Conservation (phyloP, 257 asterid genomes). For the Plantago ovata region DNA sequence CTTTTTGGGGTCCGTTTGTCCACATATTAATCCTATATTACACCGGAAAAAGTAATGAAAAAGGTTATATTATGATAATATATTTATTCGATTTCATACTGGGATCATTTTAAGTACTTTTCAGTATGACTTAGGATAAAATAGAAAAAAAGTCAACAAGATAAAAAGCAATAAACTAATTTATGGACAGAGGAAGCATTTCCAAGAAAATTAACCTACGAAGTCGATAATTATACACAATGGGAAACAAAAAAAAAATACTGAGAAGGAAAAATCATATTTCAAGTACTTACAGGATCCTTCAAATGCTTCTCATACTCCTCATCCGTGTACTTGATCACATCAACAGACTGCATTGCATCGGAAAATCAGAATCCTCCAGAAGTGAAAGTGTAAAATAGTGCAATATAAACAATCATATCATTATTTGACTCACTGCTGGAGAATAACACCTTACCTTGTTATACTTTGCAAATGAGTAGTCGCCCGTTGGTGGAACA, state of each 20-base stretch:
- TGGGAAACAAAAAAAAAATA: not conserved
- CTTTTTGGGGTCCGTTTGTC: no score
- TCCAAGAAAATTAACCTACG: not conserved
- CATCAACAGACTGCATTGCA: slow-evolving; percentile 76
- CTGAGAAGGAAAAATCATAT: slow-evolving; percentile 8
- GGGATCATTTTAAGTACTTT: no score
- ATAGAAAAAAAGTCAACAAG: no score
- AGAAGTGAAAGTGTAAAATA: slow-evolving; percentile 6
- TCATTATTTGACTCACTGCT: not conserved
- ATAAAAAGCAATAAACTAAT: no score
- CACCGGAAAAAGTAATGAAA: no score
- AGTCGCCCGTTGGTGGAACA: slow-evolving; percentile 86
- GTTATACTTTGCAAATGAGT: slow-evolving; percentile 91
- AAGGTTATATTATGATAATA: no score
- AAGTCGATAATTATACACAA: slow-evolving; percentile 1
- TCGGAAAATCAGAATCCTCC: slow-evolving; percentile 17
- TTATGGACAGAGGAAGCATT: not conserved
- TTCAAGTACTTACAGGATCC: slow-evolving; percentile 57
- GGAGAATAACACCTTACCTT: slow-evolving; percentile 43
- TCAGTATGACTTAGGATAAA: no score
- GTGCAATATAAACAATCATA: slow-evolving; percentile 2
- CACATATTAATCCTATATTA: no score
- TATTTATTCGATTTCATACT: no score
- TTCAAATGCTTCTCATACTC: slow-evolving; percentile 83
- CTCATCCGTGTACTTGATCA: slow-evolving; percentile 84